Evolutionary conservation across 306 rosid genomes (phyloP), one percentile per base, ranked within the genome.

Genomic region (Citrullus amarus): DNA sequence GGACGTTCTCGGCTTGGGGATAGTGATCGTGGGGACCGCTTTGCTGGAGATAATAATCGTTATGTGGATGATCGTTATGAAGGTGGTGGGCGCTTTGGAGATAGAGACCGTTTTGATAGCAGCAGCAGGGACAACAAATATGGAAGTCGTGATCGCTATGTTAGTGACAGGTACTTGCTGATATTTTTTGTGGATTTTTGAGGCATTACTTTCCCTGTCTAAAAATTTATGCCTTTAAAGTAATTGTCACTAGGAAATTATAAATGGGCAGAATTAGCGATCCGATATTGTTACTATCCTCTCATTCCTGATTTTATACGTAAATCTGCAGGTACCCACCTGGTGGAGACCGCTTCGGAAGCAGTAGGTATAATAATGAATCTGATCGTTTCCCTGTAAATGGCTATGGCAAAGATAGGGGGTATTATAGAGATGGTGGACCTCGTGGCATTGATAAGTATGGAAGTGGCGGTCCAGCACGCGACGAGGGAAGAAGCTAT

Each of bases 1-100:
- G 71, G 73, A 38, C 83, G 78, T 62, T 61, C 76, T 43, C 61
- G 85, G 22, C 38, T 62, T 66, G 68, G 84, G 30, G 82, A 76
- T 53, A 80, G 81, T 34, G 75, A 78, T 17, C 81, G 44, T 50
- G 83, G 87, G 50, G 85, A 81, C 79, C 88, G 83, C 44, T 76
- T 79, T 44, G 80, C 77, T 69, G 39, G 43, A 54, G 87, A 81
- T 41, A 73, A 54, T 34, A 60, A 34, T 69, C 81, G 81, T 16
- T 78, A 63, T 78, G 71, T 44, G 53, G 83, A 79, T 58, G 83
- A 80, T 39, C 81, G 80, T 43, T 79, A 74, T 62, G 82, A 80
- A 28, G 79, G 83, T 6, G 87, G 66, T 9, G 87, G 77, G 18
- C 78, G 76, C 25, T 74, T 55, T 78, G 82, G 84, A 50, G 87